phyloP scores from a whole-genome alignment of 352 stramenopile genomes.

The Thraustochytrium sp. region DNA sequence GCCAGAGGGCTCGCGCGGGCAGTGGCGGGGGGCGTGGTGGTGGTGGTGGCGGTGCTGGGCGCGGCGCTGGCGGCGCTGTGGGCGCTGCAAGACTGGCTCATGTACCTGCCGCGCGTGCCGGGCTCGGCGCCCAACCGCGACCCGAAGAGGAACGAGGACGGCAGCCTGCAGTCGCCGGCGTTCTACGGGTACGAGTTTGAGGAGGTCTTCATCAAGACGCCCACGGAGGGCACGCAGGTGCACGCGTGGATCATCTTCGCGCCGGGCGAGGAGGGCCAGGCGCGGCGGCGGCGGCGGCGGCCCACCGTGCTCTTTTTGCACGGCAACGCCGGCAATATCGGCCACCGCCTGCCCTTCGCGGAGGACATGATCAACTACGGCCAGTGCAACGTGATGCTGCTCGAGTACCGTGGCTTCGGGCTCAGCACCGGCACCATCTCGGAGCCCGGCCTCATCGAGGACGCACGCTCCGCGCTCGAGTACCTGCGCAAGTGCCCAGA shows the following conservation, averaged over 20 bases:
- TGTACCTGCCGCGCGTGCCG: constrained; percentile 31
- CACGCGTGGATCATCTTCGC: constrained; percentile 40
- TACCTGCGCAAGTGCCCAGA: constrained; percentile 8
- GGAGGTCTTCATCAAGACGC: background rate
- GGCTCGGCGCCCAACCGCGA: background rate
- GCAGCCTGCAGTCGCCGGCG: background rate
- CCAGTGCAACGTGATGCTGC: constrained; percentile 54
- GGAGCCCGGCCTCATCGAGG: constrained; percentile 51
- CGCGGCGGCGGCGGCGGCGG: background rate
- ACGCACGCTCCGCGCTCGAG: constrained; percentile 50
- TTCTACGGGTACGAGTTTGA: constrained; percentile 2
- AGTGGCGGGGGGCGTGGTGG: background rate
- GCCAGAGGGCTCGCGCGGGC: background rate
- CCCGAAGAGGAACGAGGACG: background rate
- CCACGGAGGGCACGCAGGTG: background rate
- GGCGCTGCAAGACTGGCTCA: background rate
- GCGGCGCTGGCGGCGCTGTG: background rate
- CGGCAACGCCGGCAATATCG: constrained; percentile 59
- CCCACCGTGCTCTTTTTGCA: constrained; percentile 57
- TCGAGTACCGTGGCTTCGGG: constrained; percentile 59
- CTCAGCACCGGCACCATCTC: constrained; percentile 43
- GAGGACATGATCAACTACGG: constrained; percentile 44
- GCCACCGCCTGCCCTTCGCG: constrained; percentile 49
- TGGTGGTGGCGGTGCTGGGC: background rate
- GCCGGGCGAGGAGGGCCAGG: background rate